phyloP scores from a whole-genome alignment of 1,284 basidiomycete species.

The Neolentinus lepideus region DNA sequence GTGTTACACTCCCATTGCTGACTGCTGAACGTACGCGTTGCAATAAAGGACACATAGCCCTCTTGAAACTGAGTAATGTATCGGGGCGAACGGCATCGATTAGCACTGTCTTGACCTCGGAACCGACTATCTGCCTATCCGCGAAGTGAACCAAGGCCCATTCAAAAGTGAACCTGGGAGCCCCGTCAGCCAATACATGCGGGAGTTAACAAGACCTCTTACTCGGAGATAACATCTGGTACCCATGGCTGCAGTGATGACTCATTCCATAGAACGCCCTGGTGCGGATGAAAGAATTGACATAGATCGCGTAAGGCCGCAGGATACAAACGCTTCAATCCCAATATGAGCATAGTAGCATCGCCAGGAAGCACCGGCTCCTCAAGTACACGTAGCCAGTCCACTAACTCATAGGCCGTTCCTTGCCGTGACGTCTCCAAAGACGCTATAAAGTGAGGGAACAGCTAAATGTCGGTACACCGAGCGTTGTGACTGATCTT shows the following conservation, averaged over 20 bases:
- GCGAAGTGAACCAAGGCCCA: slow-evolving; percentile 13
- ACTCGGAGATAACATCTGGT: not conserved
- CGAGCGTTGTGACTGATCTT: not conserved
- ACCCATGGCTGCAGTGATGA: not conserved
- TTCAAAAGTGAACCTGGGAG: slow-evolving; percentile 14
- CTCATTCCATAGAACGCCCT: not conserved
- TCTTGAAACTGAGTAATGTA: not conserved
- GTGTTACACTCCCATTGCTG: not conserved
- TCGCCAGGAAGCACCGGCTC: slow-evolving; percentile 26
- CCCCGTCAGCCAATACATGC: not conserved
- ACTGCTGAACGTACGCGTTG: not conserved
- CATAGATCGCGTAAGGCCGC: slow-evolving; percentile 36
- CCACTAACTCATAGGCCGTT: slow-evolving; percentile 47
- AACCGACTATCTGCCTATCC: slow-evolving; percentile 7
- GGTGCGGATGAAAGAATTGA: not conserved
- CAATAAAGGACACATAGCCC: not conserved
- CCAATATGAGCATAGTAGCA: slow-evolving; percentile 29
- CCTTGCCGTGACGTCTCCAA: slow-evolving; percentile 22
- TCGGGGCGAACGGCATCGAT: slow-evolving; percentile 1
- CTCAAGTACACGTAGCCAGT: slow-evolving; percentile 47
- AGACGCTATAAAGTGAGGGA: slow-evolving; percentile 22
- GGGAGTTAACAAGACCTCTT: not conserved
- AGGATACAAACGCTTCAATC: slow-evolving; percentile 33
- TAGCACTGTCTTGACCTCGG: slow-evolving; percentile 3
- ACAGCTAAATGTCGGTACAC: not conserved